Evolutionary conservation across 2,329 filamentous ascomycete species (phyloP).

Genomic region (Xylogone sp.): DNA sequence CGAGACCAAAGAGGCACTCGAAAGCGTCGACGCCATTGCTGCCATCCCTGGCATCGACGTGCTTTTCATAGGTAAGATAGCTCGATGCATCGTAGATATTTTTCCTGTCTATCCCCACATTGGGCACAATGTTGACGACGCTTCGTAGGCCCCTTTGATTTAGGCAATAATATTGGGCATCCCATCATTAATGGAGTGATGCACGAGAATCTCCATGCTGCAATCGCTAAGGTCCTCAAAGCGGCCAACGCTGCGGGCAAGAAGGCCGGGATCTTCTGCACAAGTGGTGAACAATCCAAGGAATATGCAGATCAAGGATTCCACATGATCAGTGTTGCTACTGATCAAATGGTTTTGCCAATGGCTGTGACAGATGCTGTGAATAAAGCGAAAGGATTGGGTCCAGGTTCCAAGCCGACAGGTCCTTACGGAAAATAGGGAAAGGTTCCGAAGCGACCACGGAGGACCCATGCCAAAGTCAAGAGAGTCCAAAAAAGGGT

Average conservation of each 20-base stretch:
- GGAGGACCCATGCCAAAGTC: background rate
- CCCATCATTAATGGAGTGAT: constrained; percentile 60
- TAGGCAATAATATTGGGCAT: constrained; percentile 52
- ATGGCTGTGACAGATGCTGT: constrained; percentile 42
- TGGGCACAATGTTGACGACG: constrained; percentile 18
- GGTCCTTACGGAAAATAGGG: constrained; percentile 25
- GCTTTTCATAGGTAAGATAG: constrained; percentile 50
- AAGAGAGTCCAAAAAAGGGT: background rate
- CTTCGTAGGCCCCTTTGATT: background rate
- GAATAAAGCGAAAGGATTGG: constrained; percentile 40
- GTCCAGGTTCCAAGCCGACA: constrained; percentile 17
- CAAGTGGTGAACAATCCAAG: constrained; percentile 51
- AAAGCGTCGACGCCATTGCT: constrained; percentile 58
- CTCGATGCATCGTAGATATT: constrained; percentile 1
- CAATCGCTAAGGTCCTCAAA: constrained; percentile 53
- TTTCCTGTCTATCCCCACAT: constrained; percentile 7
- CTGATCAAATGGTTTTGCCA: constrained; percentile 51
- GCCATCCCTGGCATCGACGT: constrained; percentile 57
- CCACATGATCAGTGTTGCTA: constrained; percentile 57
- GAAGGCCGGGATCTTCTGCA: constrained; percentile 60
- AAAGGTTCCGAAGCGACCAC: background rate
- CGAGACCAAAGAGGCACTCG: constrained; percentile 60
- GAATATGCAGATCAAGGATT: constrained; percentile 53
- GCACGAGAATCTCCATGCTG: constrained; percentile 52
- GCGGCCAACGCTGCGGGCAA: constrained; percentile 61